Conservation (phyloP, 2,329 filamentous ascomycete genomes). For the Nothophoma quercina region DNA sequence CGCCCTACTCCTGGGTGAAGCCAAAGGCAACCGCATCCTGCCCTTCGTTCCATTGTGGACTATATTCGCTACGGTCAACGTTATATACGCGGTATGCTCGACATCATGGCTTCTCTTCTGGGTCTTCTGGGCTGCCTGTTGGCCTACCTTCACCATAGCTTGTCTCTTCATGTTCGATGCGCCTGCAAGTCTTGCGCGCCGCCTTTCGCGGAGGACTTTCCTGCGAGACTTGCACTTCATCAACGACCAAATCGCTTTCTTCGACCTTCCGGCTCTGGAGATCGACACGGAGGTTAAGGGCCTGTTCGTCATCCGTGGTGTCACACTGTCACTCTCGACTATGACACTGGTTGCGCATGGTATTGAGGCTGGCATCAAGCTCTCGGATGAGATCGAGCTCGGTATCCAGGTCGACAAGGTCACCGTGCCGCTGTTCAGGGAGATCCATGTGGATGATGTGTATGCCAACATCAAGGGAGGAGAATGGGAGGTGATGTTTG, state of each 20-base stretch:
- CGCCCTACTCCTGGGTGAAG: constrained; percentile 47
- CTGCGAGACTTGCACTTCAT: constrained; percentile 58
- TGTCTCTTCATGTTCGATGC: constrained; percentile 58
- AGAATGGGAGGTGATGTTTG: constrained; percentile 60
- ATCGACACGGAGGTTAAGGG: constrained; percentile 63
- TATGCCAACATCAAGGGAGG: constrained; percentile 64
- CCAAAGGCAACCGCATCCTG: constrained; percentile 51
- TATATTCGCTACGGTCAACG: constrained; percentile 55
- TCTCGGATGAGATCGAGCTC: constrained; percentile 62
- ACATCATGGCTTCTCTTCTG: constrained; percentile 63
- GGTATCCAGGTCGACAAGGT: constrained; percentile 61
- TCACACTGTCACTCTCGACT: constrained; percentile 60
- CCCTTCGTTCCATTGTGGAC: constrained; percentile 57
- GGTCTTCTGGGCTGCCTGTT: constrained; percentile 53
- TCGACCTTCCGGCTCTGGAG: constrained; percentile 60
- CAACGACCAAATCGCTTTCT: constrained; percentile 60
- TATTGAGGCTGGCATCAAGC: constrained; percentile 61
- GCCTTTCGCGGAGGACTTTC: constrained; percentile 46
- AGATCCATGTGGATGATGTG: constrained; percentile 61
- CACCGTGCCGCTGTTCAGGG: constrained; percentile 57
- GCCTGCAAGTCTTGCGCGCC: constrained; percentile 48
- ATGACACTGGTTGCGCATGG: constrained; percentile 61
- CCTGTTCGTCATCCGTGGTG: constrained; percentile 60
- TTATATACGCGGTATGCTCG: constrained; percentile 56
- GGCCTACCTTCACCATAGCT: constrained; percentile 52